Conservation (phyloP, 345 rosid species). For the Citrus cavaleriei region DNA sequence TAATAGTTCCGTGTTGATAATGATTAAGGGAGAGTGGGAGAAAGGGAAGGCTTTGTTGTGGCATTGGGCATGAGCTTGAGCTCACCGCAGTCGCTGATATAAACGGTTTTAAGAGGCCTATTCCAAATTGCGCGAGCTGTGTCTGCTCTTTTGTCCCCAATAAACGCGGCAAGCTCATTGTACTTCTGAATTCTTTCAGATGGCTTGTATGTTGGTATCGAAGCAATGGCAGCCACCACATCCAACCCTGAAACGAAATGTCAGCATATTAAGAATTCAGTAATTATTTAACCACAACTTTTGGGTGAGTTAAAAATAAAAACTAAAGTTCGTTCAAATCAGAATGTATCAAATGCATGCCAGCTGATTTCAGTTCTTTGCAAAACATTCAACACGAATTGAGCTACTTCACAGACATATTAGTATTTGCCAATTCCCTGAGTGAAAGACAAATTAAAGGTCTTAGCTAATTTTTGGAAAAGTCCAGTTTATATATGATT, state of each 20-base stretch:
- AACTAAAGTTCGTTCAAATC: no score
- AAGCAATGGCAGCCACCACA: slow-evolving; percentile 69
- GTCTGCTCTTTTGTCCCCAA: slow-evolving; percentile 88
- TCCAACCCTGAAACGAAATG: slow-evolving; percentile 55
- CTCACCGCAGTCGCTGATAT: slow-evolving; percentile 74
- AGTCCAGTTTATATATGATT: no score
- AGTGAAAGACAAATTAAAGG: no score
- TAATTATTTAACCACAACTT: no score
- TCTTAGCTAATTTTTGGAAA: no score
- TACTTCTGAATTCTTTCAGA: slow-evolving; percentile 59
- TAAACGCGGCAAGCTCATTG: slow-evolving; percentile 68
- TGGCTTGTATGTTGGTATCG: slow-evolving; percentile 76
- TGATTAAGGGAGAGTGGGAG: slow-evolving; percentile 59
- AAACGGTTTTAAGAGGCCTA: slow-evolving; percentile 73
- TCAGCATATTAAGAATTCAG: no score
- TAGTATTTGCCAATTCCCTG: no score
- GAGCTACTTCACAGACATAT: no score
- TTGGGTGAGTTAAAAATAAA: no score
- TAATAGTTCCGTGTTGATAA: background rate
- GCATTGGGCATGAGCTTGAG: slow-evolving; percentile 25
- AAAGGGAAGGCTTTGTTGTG: slow-evolving; percentile 66
- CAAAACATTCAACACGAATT: no score
- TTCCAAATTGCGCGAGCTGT: slow-evolving; percentile 72
- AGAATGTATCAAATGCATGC: no score
- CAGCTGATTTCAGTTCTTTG: no score